Base-by-base conservation (phyloP, 164 flowering plant genomes). In the Stephania japonica region DNA sequence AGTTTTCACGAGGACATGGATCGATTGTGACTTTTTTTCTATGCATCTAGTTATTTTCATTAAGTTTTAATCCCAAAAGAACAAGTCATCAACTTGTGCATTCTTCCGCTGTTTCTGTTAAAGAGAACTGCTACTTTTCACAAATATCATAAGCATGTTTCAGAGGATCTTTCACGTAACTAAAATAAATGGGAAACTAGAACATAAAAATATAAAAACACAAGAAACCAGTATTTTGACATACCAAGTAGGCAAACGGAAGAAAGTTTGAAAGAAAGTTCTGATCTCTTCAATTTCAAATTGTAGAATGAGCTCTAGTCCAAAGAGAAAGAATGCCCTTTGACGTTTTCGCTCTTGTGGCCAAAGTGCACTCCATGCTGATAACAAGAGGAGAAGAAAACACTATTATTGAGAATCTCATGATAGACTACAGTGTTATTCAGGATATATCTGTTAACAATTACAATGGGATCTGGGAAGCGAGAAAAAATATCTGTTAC, bases 351-450 rank as follows among this genome's bases (percentile, higher is more conserved):
- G 81, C 81, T 95, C 99, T 83, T 78, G 90, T 42, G 99, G 98
- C 99, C 99, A 95, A 71, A 95, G 97, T 64, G 98, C 81, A 74
- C 86, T 86, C 97, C 99, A 95, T 72, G 99, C 99, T 95, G 86
- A 68, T 50, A 24, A 72, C n/a, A 69, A 26, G 65, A 21, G 26
- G 64, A 59, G 9, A 6, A 59, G 21, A 47, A 25, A 65, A 23
- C 3, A 32, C 38, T 10, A 4, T 53, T 21, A 70, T 18, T 19
- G 67, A 19, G 43, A 61, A 65, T 43, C 65, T 43, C 41, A 68
- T n/a, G 25, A 47, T 24, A 25, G 56, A 65, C 14, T 24, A 59
- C 21, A 59, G n/a, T 56, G 62, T 24, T 19, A 59, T 59, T 59
- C 5, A 19, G 6, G 24, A 21, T 24, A 59, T 59, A 19, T 59